These are phyloP conservation scores for Trichoderma atrobrunneum DNA, from an alignment of 2,329 filamentous ascomycete genomes.

Conservation along the genomic window DNA sequence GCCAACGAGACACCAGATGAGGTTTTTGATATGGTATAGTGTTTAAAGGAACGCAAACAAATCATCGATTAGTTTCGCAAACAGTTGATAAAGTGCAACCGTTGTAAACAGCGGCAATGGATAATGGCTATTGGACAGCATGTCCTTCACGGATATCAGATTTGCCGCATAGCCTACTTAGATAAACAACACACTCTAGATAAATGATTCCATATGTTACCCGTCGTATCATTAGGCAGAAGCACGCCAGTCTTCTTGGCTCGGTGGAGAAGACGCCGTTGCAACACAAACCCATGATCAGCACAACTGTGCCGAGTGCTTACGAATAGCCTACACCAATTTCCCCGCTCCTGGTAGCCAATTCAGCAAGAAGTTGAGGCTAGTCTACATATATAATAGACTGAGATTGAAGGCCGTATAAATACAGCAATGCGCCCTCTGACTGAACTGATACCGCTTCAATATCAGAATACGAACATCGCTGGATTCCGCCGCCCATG, in stretches of 20 bases:
- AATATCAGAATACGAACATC: neutral
- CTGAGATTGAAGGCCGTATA: neutral
- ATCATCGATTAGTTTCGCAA: neutral
- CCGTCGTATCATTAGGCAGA: neutral
- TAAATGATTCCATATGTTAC: neutral
- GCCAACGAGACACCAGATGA: neutral
- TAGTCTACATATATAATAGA: neutral
- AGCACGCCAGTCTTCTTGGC: neutral
- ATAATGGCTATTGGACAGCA: neutral
- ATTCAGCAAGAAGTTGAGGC: neutral
- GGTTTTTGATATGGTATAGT: too few species aligned
- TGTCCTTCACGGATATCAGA: neutral
- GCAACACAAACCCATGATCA: neutral
- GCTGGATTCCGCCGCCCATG: neutral
- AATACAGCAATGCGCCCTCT: neutral
- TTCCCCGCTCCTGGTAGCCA: neutral
- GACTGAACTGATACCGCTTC: rapidly evolving
- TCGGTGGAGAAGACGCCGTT: neutral
- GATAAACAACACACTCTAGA: neutral
- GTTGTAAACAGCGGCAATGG: neutral
- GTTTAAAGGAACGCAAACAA: neutral
- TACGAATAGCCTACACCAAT: neutral
- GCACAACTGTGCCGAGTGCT: neutral
- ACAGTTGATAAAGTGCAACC: neutral
- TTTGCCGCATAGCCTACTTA: neutral